Conservation (phyloP, 257 asterid genomes). For the Solanum boliviense region DNA sequence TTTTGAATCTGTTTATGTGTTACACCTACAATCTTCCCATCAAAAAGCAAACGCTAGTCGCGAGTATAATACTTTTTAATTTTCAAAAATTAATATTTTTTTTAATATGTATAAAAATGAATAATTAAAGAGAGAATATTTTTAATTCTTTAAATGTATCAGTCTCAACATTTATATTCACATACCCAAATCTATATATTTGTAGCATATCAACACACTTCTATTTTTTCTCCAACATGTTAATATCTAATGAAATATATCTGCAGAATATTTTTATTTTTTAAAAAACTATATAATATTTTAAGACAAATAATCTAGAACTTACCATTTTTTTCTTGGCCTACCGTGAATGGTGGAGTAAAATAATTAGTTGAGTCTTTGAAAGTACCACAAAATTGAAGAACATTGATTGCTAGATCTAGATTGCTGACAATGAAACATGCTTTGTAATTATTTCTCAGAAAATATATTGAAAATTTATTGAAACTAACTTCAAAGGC, state of each 20-base stretch:
- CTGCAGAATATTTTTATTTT: background rate
- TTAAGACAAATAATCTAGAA: background rate
- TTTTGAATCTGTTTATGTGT: too few relatives aligned
- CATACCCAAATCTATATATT: background rate
- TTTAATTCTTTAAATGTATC: too few relatives aligned
- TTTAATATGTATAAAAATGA: too few relatives aligned
- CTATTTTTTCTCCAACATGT: background rate
- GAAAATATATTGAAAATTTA: background rate
- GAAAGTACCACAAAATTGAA: background rate
- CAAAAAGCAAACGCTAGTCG: background rate
- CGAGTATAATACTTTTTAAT: too few relatives aligned
- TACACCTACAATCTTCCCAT: background rate
- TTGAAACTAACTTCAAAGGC: background rate
- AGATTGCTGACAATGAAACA: background rate
- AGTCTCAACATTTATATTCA: background rate
- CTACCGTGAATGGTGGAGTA: background rate
- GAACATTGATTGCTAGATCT: background rate
- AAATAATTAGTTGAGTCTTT: background rate
- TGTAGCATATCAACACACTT: background rate
- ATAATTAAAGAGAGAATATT: too few relatives aligned
- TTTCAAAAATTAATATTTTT: too few relatives aligned
- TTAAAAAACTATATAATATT: background rate
- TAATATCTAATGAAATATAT: background rate
- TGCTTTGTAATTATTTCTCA: background rate
- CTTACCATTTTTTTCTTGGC: background rate